Evolutionary conservation across 306 rosid genomes (phyloP).

Genomic region (Trichosanthes cucumerina): DNA sequence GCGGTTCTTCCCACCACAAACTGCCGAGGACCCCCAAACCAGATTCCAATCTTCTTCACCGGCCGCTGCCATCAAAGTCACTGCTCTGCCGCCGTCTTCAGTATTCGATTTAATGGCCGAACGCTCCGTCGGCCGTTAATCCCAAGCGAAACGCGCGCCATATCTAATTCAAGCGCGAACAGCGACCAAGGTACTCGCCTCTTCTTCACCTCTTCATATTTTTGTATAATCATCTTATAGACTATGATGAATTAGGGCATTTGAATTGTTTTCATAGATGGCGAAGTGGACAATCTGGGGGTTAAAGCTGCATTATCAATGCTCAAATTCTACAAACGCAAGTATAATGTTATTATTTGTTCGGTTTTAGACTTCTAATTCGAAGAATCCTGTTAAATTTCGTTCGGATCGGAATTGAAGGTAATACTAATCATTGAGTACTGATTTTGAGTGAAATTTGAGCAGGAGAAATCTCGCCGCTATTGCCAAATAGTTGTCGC

Average conservation of each 20-base stretch:
- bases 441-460: background rate
- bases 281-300: conserved; percentile 42
- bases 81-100: background rate
- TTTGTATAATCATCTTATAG: background rate
- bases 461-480: conserved; percentile 86
- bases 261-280: conserved; percentile 16
- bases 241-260: background rate
- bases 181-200: conserved; percentile 28
- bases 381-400: background rate
- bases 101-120: conserved; percentile 10
- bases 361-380: background rate
- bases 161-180: conserved; percentile 32
- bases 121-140: conserved; percentile 4
- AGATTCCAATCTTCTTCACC: conserved; percentile 13
- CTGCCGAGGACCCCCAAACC: conserved; percentile 9
- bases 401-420: background rate
- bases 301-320: conserved; percentile 54
- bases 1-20: conserved; percentile 20
- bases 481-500: conserved; percentile 74
- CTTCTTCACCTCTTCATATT: background rate
- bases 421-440: background rate
- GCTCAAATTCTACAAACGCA: conserved; percentile 71
- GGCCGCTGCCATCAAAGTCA: conserved; percentile 4
- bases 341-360: background rate
- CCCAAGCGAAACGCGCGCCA: conserved; percentile 11